These are phyloP conservation scores for Globisporangium yorkense DNA, from an alignment of 352 stramenopile genomes.

Conservation along the genomic window DNA sequence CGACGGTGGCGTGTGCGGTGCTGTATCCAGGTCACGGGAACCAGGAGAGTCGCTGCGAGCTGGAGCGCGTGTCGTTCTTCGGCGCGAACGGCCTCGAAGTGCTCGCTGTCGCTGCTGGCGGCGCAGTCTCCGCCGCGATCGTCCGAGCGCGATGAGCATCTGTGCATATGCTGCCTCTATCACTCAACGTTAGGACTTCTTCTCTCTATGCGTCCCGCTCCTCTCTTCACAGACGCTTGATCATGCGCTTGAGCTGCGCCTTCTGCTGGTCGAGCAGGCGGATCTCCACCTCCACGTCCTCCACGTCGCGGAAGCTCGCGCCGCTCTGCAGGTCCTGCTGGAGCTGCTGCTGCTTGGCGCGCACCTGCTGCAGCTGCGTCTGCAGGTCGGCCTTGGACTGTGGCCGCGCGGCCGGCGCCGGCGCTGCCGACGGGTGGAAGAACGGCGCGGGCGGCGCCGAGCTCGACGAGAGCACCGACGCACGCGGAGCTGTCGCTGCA, in stretches of 20 bases:
- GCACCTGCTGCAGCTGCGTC: slow-evolving; percentile 31
- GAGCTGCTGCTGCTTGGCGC: slow-evolving; percentile 25
- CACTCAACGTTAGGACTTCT: background rate
- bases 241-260: slow-evolving; percentile 37
- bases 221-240: slow-evolving; percentile 31
- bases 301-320: slow-evolving; percentile 10
- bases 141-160: background rate
- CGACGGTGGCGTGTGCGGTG: background rate
- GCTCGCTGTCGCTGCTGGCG: slow-evolving; percentile 30
- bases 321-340: slow-evolving; percentile 16
- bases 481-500: slow-evolving; percentile 1
- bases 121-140: slow-evolving; percentile 61
- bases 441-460: slow-evolving; percentile 24
- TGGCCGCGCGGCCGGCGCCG: slow-evolving; percentile 6
- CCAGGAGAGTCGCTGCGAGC: slow-evolving; percentile 25
- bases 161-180: background rate
- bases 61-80: slow-evolving; percentile 54
- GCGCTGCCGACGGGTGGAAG: slow-evolving; percentile 19
- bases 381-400: slow-evolving; percentile 38
- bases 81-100: slow-evolving; percentile 20
- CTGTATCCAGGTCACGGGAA: slow-evolving; percentile 46
- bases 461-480: slow-evolving; percentile 19
- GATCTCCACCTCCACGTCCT: slow-evolving; percentile 44
- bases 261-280: slow-evolving; percentile 54
- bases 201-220: background rate